phyloP scores from a whole-genome alignment of 1,139 yeast species.

The Magnusiomyces fungicola region DNA sequence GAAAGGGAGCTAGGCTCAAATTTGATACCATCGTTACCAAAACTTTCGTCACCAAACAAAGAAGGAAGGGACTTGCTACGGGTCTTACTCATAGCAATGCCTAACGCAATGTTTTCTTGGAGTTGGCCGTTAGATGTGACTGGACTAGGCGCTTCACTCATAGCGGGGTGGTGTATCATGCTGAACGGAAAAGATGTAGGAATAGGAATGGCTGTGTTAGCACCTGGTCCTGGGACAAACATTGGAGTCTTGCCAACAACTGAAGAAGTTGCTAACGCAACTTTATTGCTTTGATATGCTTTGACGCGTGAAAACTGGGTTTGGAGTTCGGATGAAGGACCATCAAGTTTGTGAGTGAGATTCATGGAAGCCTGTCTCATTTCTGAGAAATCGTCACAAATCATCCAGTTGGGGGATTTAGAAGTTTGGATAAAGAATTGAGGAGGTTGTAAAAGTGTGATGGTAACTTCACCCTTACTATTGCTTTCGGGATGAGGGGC shows the following conservation, averaged over 20 bases:
- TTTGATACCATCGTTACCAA: too few relatives aligned
- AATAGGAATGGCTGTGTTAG: too few relatives aligned
- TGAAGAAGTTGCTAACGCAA: too few relatives aligned
- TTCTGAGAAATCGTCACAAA: conserved; percentile 29
- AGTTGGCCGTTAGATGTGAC: neutral
- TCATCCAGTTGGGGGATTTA: conserved; percentile 20
- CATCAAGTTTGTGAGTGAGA: conserved; percentile 24
- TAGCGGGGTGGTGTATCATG: too few relatives aligned
- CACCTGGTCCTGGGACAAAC: too few relatives aligned
- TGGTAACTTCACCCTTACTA: conserved; percentile 20
- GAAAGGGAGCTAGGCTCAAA: too few relatives aligned
- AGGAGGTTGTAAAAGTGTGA: conserved; percentile 22
- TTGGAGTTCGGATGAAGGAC: conserved; percentile 21
- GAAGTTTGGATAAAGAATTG: conserved; percentile 22
- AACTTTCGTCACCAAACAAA: neutral
- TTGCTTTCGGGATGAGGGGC: conserved; percentile 12
- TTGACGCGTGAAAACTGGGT: conserved; percentile 15
- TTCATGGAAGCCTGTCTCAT: conserved; percentile 24
- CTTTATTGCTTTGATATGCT: too few relatives aligned
- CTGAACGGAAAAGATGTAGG: too few relatives aligned
- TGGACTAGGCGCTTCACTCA: neutral
- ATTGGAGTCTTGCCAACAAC: too few relatives aligned
- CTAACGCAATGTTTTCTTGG: neutral
- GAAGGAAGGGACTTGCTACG: conserved; percentile 2
- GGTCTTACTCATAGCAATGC: neutral